Evolutionary conservation across 441 rosid species (phyloP), one percentile per base, ranked within the genome.

Genomic region (Aquilaria agallochum): DNA sequence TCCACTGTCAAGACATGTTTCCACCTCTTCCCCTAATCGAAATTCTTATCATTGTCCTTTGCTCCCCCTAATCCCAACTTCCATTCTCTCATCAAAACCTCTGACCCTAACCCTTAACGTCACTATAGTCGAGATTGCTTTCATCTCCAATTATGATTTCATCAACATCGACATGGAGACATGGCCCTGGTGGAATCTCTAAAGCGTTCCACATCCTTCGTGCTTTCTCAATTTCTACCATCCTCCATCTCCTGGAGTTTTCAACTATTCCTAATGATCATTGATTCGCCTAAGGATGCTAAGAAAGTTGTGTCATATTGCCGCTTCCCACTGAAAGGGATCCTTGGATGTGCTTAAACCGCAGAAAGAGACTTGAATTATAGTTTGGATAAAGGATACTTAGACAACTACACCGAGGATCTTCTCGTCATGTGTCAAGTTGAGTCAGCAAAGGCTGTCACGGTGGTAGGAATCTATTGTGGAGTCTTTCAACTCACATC

Each of bases 141-240:
- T 83, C 58, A 78, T 82, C 48, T 73, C 98, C 5, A 97, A 95
- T 11, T 89, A 90, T 68, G 98, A 90, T 60, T 93, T 82, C 72
- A 96, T 75, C 31, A 96, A 90, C 51, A 77, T 93, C 31, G 98
- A 93, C 77, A 90, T 93, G 97, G 98, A 93, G 66, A 20, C 97
- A 93, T 66, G 98, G 98, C 44, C 93, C 85, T 30, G 96, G 96
- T 1, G 97, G 93, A 2, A 80, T 90, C 70, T 57, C 78, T 58
- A 93, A 82, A 12, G 85, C 98, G 15, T 78, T 90, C 34, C 69
- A 76, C 50, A 79, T 91, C 65, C 82, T 92, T 51, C 88, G 80
- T 15, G 81, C 89, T 2, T 88, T 92, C 47, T 71, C 81, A 55
- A 87, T 95, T 1, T 73, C 91, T 0, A 90, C 93, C 46, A 79